Conservation (phyloP, 352 stramenopile genomes). For the Pythium brachiatum region DNA sequence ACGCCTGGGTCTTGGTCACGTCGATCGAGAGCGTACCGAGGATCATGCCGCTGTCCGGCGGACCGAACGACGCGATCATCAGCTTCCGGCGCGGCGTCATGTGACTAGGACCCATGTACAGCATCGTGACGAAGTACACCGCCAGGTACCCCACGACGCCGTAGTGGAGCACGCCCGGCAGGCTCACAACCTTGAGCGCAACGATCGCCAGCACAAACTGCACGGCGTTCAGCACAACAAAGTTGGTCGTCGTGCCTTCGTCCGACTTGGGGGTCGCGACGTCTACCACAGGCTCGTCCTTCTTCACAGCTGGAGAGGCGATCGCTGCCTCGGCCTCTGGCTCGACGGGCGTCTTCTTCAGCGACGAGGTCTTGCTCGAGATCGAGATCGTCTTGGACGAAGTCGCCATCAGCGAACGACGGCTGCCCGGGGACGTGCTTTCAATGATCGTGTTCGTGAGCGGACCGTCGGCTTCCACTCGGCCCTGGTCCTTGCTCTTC, state of each 20-base stretch:
- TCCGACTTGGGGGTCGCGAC: constrained; percentile 10
- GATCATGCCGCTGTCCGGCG: constrained; percentile 64
- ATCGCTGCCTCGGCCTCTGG: constrained; percentile 1
- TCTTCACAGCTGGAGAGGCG: not conserved
- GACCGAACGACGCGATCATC: constrained; percentile 63
- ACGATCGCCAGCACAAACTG: constrained; percentile 54
- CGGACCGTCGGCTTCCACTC: constrained; percentile 29
- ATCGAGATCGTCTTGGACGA: not conserved
- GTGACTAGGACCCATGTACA: constrained; percentile 53
- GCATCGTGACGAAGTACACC: constrained; percentile 48
- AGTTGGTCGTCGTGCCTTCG: constrained; percentile 32
- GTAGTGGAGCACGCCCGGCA: constrained; percentile 47
- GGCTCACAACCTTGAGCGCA: constrained; percentile 40
- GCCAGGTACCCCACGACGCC: constrained; percentile 39
- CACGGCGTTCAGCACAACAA: constrained; percentile 42
- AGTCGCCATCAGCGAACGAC: not conserved
- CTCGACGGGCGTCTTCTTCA: not conserved
- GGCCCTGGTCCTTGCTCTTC: constrained; percentile 37
- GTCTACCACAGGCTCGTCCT: constrained; percentile 3
- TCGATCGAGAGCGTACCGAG: constrained; percentile 67
- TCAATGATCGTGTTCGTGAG: constrained; percentile 52
- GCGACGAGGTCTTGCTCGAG: not conserved
- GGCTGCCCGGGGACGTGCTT: constrained; percentile 2
- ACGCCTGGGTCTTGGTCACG: constrained; percentile 56
- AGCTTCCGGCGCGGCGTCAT: constrained; percentile 65